Percentiles rank a stretch among this genome's conserved stretches.
Conservation (phyloP, 2,329 filamentous ascomycete genomes). For the Botrytis porri region DNA sequence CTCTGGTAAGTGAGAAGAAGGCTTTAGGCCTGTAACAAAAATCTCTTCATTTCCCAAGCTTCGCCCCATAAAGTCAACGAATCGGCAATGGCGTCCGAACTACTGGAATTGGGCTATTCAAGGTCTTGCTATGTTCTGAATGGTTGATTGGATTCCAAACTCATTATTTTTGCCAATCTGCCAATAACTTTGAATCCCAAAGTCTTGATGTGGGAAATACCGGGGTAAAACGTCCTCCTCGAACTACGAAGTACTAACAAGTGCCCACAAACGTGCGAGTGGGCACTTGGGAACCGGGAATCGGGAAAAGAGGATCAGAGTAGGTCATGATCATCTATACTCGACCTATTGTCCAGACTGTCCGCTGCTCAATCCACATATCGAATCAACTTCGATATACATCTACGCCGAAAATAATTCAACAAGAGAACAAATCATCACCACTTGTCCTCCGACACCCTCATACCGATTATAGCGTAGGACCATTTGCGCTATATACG, state of each 20-base stretch:
- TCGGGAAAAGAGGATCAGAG: not conserved
- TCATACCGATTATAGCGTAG: not conserved
- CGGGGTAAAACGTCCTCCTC: not conserved
- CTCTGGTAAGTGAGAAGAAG: not conserved
- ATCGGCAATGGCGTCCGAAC: constrained; percentile 1
- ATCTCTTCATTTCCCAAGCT: constrained; percentile 3
- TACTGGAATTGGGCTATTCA: not conserved
- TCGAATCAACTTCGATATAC: not conserved
- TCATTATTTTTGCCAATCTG: not conserved
- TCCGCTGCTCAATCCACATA: not conserved
- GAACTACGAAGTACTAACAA: constrained; percentile 1
- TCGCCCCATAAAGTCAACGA: not conserved
- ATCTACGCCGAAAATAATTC: not conserved
- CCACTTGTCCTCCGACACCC: not conserved
- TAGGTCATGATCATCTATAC: not conserved
- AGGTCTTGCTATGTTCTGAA: not conserved
- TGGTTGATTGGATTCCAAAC: not conserved
- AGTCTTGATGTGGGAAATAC: constrained; percentile 3
- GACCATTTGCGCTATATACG: constrained; percentile 2
- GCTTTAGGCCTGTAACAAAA: constrained; percentile 1
- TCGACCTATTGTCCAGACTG: not conserved
- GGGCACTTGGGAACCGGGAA: not conserved
- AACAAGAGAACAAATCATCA: not conserved
- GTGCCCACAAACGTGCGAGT: not conserved
- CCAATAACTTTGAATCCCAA: not conserved